Conservation (phyloP, 164 flowering plant species). For the Tinospora cordifolia region DNA sequence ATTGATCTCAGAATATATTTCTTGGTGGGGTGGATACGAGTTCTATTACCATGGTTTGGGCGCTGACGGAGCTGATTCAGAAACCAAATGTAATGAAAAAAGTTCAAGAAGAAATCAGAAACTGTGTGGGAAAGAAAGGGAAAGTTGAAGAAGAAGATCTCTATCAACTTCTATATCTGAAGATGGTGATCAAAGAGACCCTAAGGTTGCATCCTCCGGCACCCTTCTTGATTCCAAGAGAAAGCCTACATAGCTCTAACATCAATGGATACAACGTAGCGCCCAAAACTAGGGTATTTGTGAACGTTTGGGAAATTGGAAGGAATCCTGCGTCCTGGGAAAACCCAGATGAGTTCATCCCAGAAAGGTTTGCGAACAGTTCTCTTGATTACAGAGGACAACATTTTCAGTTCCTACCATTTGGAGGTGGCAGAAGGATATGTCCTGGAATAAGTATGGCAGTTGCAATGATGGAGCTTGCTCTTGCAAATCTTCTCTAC, state of each 20-base stretch:
- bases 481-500: constrained; percentile 13
- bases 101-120: constrained; percentile 16
- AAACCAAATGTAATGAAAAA: constrained; percentile 17
- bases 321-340: constrained; percentile 12
- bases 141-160: constrained; percentile 19
- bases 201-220: constrained; percentile 17
- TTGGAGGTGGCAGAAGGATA: constrained; percentile 15
- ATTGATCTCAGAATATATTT: constrained; percentile 14
- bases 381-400: constrained; percentile 12
- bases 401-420: constrained; percentile 13
- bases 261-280: constrained; percentile 14
- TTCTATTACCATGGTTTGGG: constrained; percentile 16
- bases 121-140: constrained; percentile 8
- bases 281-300: constrained; percentile 15
- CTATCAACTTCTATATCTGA: constrained; percentile 13
- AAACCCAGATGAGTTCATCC: constrained; percentile 15
- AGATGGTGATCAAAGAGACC: constrained; percentile 18
- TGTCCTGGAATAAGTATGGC: constrained; percentile 18
- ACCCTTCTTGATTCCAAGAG: constrained; percentile 11
- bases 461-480: constrained; percentile 5
- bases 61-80: constrained; percentile 17
- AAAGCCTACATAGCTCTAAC: constrained; percentile 8
- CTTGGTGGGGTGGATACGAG: constrained; percentile 15
- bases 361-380: constrained; percentile 17
- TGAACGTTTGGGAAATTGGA: constrained; percentile 13